These are phyloP conservation scores for Pythium folliculosum DNA, from an alignment of 352 stramenopile genomes.

Conservation along the genomic window DNA sequence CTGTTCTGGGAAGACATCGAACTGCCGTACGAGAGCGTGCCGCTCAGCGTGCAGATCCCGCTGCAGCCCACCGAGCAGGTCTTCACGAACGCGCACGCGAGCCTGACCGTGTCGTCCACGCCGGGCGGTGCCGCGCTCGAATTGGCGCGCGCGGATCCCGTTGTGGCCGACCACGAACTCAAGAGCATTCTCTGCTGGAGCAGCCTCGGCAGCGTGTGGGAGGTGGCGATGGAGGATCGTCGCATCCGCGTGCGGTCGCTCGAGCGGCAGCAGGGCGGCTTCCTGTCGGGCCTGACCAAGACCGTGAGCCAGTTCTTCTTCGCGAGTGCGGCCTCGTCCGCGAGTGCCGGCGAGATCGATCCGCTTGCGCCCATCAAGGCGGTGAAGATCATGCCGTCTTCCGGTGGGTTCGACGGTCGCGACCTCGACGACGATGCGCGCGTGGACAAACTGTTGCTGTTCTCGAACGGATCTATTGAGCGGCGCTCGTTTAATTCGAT, in stretches of 20 bases:
- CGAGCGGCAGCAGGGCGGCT: constrained; percentile 65
- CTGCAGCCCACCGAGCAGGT: constrained; percentile 55
- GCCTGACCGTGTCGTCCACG: constrained; percentile 20
- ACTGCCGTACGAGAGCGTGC: constrained; percentile 72
- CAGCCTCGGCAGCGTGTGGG: constrained; percentile 77
- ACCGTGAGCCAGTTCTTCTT: constrained; percentile 84
- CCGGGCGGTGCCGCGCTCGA: constrained; percentile 6
- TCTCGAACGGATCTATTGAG: constrained; percentile 61
- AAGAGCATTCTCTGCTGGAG: constrained; percentile 80
- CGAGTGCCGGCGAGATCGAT: constrained; percentile 36
- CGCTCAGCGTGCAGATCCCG: constrained; percentile 78
- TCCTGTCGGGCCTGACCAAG: constrained; percentile 71
- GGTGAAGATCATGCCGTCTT: constrained; percentile 47
- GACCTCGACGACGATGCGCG: constrained; percentile 34
- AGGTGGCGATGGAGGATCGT: constrained; percentile 76
- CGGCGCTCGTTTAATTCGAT: constrained; percentile 66
- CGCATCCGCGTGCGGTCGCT: constrained; percentile 76
- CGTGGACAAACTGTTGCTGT: constrained; percentile 72
- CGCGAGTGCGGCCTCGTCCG: constrained; percentile 35
- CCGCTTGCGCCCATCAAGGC: constrained; percentile 56
- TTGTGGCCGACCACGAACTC: constrained; percentile 28
- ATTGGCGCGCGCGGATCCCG: constrained; percentile 1
- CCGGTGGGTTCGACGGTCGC: constrained; percentile 18
- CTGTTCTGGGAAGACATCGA: constrained; percentile 86
- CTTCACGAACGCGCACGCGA: constrained; percentile 45